Percentiles rank a stretch among this genome's conserved stretches.
These are phyloP conservation scores for Aspergillus haitiensis DNA, from an alignment of 495 filamentous ascomycete species.

Conservation along the genomic window DNA sequence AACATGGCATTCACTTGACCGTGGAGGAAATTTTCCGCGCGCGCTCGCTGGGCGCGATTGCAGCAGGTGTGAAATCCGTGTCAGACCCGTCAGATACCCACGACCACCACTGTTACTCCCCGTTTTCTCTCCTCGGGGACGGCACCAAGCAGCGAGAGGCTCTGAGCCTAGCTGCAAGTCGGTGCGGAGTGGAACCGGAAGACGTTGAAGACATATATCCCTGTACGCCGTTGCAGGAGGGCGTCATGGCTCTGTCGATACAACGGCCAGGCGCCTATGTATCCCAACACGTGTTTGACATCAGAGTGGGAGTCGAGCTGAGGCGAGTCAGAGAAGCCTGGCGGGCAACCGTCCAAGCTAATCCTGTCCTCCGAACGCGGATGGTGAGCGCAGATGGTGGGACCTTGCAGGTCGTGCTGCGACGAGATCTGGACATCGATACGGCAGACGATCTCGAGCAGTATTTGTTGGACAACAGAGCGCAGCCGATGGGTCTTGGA, in stretches of 20 bases:
- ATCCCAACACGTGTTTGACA: constrained; percentile 26
- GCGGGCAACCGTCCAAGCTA: constrained; percentile 28
- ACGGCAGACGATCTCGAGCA: constrained; percentile 1
- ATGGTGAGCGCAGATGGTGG: constrained; percentile 31
- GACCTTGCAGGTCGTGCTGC: constrained; percentile 41
- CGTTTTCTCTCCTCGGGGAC: background rate
- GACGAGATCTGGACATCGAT: constrained; percentile 1
- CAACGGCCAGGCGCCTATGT: constrained; percentile 35
- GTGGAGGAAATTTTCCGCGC: constrained; percentile 23
- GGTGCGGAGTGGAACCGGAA: background rate
- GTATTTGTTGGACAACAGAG: background rate
- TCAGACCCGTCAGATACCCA: background rate
- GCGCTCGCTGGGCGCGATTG: background rate
- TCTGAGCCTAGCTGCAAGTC: background rate
- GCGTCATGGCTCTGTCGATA: constrained; percentile 51
- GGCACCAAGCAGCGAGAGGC: background rate
- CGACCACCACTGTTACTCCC: background rate
- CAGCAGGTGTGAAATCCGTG: background rate
- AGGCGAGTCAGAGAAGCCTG: constrained; percentile 42
- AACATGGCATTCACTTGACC: constrained; percentile 18
- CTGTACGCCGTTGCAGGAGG: constrained; percentile 61
- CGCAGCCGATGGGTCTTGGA: constrained; percentile 8
- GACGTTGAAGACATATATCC: constrained; percentile 60
- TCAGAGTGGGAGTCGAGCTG: constrained; percentile 32
- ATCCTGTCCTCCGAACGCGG: constrained; percentile 45